Evolutionary conservation across 1,284 basidiomycete species (phyloP).

Genomic region (Apiotrichum montevideense): DNA sequence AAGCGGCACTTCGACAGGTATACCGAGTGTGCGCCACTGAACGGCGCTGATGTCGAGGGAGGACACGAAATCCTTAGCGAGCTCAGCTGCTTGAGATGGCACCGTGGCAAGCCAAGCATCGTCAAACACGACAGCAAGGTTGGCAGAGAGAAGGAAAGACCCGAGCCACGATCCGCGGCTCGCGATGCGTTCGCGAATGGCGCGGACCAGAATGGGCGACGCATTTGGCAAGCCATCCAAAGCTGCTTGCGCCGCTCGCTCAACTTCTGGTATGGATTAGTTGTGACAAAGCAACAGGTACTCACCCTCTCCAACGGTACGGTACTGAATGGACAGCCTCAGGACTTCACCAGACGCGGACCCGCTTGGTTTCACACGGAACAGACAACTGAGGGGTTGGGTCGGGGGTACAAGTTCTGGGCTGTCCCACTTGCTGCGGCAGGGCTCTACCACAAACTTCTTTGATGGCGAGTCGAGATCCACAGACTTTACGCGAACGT

Average conservation of each 20-base stretch:
- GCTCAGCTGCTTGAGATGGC: background rate
- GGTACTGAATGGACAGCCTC: slow-evolving; percentile 34
- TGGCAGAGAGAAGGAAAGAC: slow-evolving; percentile 11
- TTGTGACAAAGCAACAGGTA: background rate
- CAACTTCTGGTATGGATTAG: slow-evolving; percentile 7
- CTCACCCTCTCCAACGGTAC: slow-evolving; percentile 36
- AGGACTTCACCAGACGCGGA: slow-evolving; percentile 18
- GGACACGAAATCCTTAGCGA: background rate
- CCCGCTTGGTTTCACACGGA: slow-evolving; percentile 30
- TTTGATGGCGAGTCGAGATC: slow-evolving; percentile 16
- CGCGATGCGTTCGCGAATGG: slow-evolving; percentile 6
- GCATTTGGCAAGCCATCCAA: slow-evolving; percentile 2
- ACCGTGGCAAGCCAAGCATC: background rate
- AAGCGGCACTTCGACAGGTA: slow-evolving; percentile 45
- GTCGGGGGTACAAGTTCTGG: slow-evolving; percentile 29
- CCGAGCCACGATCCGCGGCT: slow-evolving; percentile 18
- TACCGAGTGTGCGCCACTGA: slow-evolving; percentile 37
- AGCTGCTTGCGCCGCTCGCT: slow-evolving; percentile 7
- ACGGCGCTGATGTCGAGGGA: background rate
- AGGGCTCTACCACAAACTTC: slow-evolving; percentile 19
- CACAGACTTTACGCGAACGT: slow-evolving; percentile 35
- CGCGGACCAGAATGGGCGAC: background rate
- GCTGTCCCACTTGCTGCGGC: slow-evolving; percentile 19
- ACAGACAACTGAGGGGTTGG: slow-evolving; percentile 39
- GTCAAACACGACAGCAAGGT: slow-evolving; percentile 6